Evolutionary conservation across 2,329 filamentous ascomycete species (phyloP).

Genomic region (Fusarium ambrosium): DNA sequence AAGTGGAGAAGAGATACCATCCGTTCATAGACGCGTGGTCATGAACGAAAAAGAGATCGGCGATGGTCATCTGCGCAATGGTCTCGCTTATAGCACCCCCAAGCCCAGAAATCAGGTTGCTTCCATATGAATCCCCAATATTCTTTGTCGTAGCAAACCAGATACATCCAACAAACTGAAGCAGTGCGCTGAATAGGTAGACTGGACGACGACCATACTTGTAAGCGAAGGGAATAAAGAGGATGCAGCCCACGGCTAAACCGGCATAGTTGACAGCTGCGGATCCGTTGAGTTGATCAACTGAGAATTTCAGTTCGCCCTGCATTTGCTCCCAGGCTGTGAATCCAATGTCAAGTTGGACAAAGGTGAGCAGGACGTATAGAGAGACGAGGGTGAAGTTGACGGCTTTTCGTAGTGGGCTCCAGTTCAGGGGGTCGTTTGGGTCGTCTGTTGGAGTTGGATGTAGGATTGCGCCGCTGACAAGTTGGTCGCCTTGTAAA

Average conservation of each 20-base stretch:
- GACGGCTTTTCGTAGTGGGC: background rate
- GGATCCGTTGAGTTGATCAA: conserved; percentile 37
- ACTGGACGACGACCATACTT: conserved; percentile 48
- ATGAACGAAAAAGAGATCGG: conserved; percentile 49
- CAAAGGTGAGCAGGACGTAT: background rate
- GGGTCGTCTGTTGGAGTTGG: background rate
- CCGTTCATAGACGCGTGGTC: conserved; percentile 47
- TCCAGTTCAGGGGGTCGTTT: background rate
- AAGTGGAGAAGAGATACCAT: conserved; percentile 13
- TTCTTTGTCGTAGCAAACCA: conserved; percentile 44
- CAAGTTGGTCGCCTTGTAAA: background rate
- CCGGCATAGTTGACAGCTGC: conserved; percentile 45
- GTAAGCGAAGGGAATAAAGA: conserved; percentile 50
- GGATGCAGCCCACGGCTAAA: conserved; percentile 47
- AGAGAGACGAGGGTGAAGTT: background rate
- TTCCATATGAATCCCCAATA: conserved; percentile 34
- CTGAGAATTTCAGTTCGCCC: conserved; percentile 21
- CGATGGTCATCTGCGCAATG: conserved; percentile 53
- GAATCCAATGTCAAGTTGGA: background rate
- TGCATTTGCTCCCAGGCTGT: conserved; percentile 19
- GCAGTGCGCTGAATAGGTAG: conserved; percentile 44
- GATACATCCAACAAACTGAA: conserved; percentile 32
- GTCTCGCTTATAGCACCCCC: conserved; percentile 54
- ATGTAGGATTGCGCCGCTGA: background rate
- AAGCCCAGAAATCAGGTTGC: conserved; percentile 48